Evolutionary conservation across 306 rosid species (phyloP).

Genomic region (Vicia villosa): DNA sequence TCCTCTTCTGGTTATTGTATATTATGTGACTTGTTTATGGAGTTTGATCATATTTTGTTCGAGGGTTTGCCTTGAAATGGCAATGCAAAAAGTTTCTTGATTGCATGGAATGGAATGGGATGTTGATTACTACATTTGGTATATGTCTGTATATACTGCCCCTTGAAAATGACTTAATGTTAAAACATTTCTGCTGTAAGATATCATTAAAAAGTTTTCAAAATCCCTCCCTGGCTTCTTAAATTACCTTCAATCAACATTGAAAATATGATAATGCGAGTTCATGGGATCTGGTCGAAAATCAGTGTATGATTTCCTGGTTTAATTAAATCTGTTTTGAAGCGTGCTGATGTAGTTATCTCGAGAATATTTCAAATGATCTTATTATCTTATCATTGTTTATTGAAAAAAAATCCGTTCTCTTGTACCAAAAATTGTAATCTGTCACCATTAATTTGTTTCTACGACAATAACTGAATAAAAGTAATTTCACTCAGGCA

Average conservation of each 20-base stretch:
- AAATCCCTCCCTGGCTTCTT: conserved; percentile 13
- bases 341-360: conserved; percentile 9
- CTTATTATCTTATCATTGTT: background rate
- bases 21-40: background rate
- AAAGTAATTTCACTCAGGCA: background rate
- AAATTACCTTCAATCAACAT: background rate
- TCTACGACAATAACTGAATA: background rate
- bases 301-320: background rate
- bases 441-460: conserved; percentile 1
- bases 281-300: background rate
- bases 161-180: conserved; percentile 11
- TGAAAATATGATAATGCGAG: background rate
- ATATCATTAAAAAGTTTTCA: background rate
- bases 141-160: background rate
- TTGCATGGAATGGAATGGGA: background rate
- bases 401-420: background rate
- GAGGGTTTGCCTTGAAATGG: conserved; percentile 4
- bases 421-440: background rate
- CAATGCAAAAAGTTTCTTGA: conserved; percentile 10
- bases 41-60: background rate
- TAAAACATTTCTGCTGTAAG: background rate
- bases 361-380: background rate
- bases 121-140: background rate
- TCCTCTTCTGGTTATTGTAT: conserved; percentile 6
- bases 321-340: background rate